Conservation (phyloP, 1,284 basidiomycete genomes). For the Takashimella koratensis region DNA sequence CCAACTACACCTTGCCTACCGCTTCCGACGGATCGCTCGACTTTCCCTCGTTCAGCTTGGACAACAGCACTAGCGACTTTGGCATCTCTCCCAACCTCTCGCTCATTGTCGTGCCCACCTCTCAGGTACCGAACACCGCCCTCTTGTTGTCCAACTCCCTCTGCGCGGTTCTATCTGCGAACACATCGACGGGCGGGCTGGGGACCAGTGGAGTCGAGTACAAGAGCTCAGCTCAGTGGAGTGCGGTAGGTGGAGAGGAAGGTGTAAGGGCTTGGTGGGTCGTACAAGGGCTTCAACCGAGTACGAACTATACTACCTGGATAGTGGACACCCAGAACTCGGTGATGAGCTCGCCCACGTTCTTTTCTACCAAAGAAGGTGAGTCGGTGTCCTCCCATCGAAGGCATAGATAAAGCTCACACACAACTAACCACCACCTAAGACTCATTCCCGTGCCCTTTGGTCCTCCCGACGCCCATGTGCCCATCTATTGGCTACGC, state of each 20-base stretch:
- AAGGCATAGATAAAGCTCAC: neutral
- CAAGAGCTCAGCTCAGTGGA: constrained; percentile 23
- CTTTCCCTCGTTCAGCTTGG: constrained; percentile 44
- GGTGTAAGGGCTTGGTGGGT: constrained; percentile 37
- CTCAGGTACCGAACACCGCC: constrained; percentile 31
- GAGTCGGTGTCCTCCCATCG: constrained; percentile 4
- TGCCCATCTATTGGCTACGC: constrained; percentile 71
- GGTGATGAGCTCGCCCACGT: constrained; percentile 32
- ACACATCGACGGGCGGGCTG: constrained; percentile 20
- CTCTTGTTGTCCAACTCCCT: constrained; percentile 5
- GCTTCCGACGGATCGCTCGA: constrained; percentile 60
- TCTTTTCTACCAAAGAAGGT: constrained; percentile 46
- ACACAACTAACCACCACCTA: constrained; percentile 1
- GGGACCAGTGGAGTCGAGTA: constrained; percentile 16
- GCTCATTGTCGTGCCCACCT: constrained; percentile 49
- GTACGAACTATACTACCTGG: constrained; percentile 47
- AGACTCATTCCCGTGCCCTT: constrained; percentile 68
- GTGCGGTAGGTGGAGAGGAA: constrained; percentile 22
- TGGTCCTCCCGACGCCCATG: constrained; percentile 66
- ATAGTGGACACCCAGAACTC: constrained; percentile 18
- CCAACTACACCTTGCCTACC: constrained; percentile 72
- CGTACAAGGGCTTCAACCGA: constrained; percentile 22
- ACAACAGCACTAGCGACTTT: constrained; percentile 59
- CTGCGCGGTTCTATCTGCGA: constrained; percentile 25
- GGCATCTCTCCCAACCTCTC: constrained; percentile 51